Base-by-base conservation (phyloP, 768 basidiomycete species). In the Trametes cubensis region DNA sequence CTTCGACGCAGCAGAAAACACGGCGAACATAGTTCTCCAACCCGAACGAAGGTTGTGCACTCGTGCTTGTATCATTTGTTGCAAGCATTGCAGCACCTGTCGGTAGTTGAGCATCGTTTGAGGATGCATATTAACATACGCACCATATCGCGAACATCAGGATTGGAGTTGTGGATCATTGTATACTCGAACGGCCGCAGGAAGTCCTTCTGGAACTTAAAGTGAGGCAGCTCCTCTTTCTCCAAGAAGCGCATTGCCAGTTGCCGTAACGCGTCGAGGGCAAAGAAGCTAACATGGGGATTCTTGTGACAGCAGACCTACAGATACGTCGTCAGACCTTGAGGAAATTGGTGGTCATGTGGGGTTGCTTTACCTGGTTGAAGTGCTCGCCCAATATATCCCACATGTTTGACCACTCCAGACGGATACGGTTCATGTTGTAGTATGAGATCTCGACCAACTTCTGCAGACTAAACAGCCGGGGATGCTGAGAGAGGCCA, bases 131-230 rank as follows among this genome's bases (percentile, higher is more conserved):
- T n/a, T 4, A 17, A 26, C 1, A 48, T 46, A 51, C 77, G 38
- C 67, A 94, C 95, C 94, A 99, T 92, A 72, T 99, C 97, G 51
- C 97, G 85, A 48, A 96, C 87, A 66, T 98, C 97, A 6, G 94
- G 92, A 73, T 98, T 96, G 59, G 89, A 84, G 74, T 98, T 99
- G 72, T 98, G 91, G 46, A 89, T 82, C 93, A 99, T 99, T 1
- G 97, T 95, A 73, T 97, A 89, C 75, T 98, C 95, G 72, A 98
- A 99, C 0, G 97, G 97, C 71, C 94, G 93, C 63, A 99, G 76
- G 77, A 99, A 99, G 73, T 99, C 96, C 76, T 98, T 99, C 71
- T 99, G 97, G 75, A 99, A 99, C 71, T 95, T 94, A 83, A 98
- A 99, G 77, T 98, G 95, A 2, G 95, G 86, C 62, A 99, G 73